Evolutionary conservation across 1,284 basidiomycete genomes (phyloP).

Genomic region (Ganoderma lucidum): DNA sequence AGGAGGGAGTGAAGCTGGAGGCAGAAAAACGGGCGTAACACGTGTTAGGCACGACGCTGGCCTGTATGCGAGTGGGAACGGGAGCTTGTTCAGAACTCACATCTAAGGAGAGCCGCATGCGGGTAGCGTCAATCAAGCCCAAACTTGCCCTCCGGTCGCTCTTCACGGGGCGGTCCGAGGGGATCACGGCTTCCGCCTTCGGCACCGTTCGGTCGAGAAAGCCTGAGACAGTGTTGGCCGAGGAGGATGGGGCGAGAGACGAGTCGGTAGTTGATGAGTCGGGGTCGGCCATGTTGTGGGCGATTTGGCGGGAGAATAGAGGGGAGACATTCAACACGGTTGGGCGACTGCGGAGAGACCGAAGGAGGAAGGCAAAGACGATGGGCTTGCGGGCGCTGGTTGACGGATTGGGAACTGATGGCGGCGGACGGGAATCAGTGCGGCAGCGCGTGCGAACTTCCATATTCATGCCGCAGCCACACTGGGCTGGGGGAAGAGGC

Average conservation of each 20-base stretch:
- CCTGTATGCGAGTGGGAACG: constrained; percentile 35
- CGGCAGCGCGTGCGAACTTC: constrained; percentile 12
- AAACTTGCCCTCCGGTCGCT: constrained; percentile 36
- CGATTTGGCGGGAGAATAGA: constrained; percentile 27
- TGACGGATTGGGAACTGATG: constrained; percentile 5
- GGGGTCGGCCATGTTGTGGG: constrained; percentile 31
- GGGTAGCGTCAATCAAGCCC: constrained; percentile 45
- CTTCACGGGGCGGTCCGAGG: constrained; percentile 32
- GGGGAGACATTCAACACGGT: constrained; percentile 31
- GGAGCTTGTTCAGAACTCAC: constrained; percentile 39
- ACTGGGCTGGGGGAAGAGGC: neutral
- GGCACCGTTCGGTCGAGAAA: constrained; percentile 34
- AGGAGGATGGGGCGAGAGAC: constrained; percentile 38
- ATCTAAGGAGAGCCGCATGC: constrained; percentile 44
- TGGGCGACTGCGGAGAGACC: constrained; percentile 22
- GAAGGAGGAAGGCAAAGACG: constrained; percentile 26
- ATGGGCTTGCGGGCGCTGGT: constrained; percentile 17
- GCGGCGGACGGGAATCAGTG: constrained; percentile 17
- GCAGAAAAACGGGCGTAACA: constrained; percentile 41
- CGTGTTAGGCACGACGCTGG: constrained; percentile 47
- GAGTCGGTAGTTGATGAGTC: constrained; percentile 37
- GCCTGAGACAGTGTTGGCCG: constrained; percentile 33
- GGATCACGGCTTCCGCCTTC: constrained; percentile 31
- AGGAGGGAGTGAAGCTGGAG: constrained; percentile 44
- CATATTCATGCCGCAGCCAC: constrained; percentile 18